Base-by-base conservation (phyloP, 495 filamentous ascomycete species). In the Chaetomidium leptoderma region DNA sequence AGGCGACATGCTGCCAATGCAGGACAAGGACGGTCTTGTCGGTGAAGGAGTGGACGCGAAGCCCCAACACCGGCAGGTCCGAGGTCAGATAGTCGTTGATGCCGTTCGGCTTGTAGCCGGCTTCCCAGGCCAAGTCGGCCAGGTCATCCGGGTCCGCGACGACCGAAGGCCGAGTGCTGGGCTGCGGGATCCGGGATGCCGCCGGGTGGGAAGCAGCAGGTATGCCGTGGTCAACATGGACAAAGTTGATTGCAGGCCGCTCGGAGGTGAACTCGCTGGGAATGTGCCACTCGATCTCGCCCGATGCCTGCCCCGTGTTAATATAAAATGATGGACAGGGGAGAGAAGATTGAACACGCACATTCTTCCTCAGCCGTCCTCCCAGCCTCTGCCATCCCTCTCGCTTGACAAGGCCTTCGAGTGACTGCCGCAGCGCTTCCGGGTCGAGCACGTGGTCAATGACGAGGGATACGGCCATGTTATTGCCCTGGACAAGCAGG, bases 211-310 rank as follows among this genome's bases (percentile, higher is more conserved):
- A 56, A 4, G 49, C 35, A 24, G 72, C 59, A 9, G 39, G 44
- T 9, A 69, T 62, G 26, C 55, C 55, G 43, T 63, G 60, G 32
- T 63, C 24, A 23, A 65, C 58, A 32, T 72, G 70, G 19, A 63
- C 61, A 57, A 66, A 78, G 24, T 48, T 62, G 43, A 76, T 60
- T 2, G 62, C 70, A 2, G 72, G 74, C 1, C 72, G 64, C 5
- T 66, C 53, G 5, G 58, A 30, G 6, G 61, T 62, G 62, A 76
- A 79, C 19, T 61, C 9, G 6, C 37, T 36, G 0, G 76, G 76
- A 21, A 79, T 70, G 59, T 79, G 76, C 51, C 74, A 75, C 53
- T 76, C 75, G 1, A 76, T 63, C 21, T 66, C 65, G n/a, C n/a
- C n/a, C n/a, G n/a, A n/a, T n/a, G n/a, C n/a, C n/a, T n/a, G n/a